phyloP scores from a whole-genome alignment of 768 basidiomycete genomes.

The Kwoniella sp. region DNA sequence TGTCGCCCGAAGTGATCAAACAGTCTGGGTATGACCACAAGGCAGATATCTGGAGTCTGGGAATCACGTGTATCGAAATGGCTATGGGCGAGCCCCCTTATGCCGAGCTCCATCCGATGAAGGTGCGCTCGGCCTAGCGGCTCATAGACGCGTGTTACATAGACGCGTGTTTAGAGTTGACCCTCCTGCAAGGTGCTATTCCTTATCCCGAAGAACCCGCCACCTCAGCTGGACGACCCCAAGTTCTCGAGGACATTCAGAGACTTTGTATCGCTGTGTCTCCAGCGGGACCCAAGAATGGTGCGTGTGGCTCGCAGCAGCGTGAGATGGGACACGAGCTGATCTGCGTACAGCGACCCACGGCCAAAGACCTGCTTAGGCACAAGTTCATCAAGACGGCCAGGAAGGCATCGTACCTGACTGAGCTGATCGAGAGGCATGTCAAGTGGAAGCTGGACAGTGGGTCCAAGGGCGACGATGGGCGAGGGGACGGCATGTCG shows the following conservation, averaged over 20 bases:
- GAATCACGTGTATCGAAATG: conserved; percentile 83
- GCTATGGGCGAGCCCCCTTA: conserved; percentile 98
- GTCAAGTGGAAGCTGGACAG: conserved; percentile 91
- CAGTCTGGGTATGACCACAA: conserved; percentile 99
- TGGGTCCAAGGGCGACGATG: conserved; percentile 60
- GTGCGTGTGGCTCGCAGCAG: conserved; percentile 54
- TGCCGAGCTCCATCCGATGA: conserved; percentile 98
- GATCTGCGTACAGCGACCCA: conserved; percentile 64
- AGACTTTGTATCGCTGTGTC: conserved; percentile 87
- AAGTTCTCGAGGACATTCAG: conserved; percentile 83
- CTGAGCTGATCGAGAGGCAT: conserved; percentile 89
- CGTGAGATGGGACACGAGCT: neutral
- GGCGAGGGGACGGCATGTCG: conserved; percentile 16
- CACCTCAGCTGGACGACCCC: conserved; percentile 79
- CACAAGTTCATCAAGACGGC: conserved; percentile 95
- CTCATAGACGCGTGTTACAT: neutral
- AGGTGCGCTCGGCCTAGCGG: conserved; percentile 56
- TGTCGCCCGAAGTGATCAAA: conserved; percentile 99
- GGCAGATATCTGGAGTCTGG: conserved; percentile 97
- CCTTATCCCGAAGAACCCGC: conserved; percentile 95
- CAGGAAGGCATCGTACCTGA: conserved; percentile 88
- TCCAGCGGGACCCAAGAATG: conserved; percentile 89
- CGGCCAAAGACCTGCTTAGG: conserved; percentile 89
- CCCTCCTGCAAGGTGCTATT: conserved; percentile 70
- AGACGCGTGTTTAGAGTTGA: neutral